Base-by-base conservation (phyloP, 495 filamentous ascomycete genomes). In the Penicillium coffeae region DNA sequence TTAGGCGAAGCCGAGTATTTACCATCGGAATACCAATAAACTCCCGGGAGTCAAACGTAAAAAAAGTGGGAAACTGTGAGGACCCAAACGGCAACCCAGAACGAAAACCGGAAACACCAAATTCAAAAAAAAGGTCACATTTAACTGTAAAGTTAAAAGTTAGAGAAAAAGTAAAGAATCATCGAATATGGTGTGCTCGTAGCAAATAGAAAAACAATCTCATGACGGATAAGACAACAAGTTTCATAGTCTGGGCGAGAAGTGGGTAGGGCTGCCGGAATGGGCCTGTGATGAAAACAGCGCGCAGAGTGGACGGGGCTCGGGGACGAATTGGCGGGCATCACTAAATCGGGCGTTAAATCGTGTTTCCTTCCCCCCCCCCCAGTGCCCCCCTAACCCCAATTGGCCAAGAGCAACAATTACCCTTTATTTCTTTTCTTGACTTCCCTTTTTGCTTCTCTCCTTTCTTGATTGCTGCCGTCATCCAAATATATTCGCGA, bases 201-300 rank as follows among this genome's bases (percentile, higher is more conserved):
- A 30, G 25, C 25, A 30, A 30, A 30, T 30, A 30, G 25, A 30
- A 30, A 30, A 10, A 10, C 25, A 10, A 10, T 4, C 4, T 10
- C 25, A 30, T 4, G 25, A 10, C 25, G 25, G 25, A 30, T 30
- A 30, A 30, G 4, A 5, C 25, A 30, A 30, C 10, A 30, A 30
- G 25, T 30, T 4, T 30, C 25, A 30, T 30, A 30, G 25, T 30
- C 25, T 4, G 25, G 25, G 25, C 25, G 7, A 30, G 25, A 30
- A 30, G 25, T 30, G 25, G 25, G 25, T 30, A 30, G 9, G 19
- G 18, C 8, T 20, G 37, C 44, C 44, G 20, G 34, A 47, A 38
- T n/a, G 27, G 32, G 44, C 5, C n/a, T 45, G 30, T 36, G 32
- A 45, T 36, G 42, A 35, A 35, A 45, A 20, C 42, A 45, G 42